A percentile compares a stretch with the other conserved stretches of the same genome.
Evolutionary conservation across 495 filamentous ascomycete genomes (phyloP).

Genomic region (Hypoxylon fragiforme): DNA sequence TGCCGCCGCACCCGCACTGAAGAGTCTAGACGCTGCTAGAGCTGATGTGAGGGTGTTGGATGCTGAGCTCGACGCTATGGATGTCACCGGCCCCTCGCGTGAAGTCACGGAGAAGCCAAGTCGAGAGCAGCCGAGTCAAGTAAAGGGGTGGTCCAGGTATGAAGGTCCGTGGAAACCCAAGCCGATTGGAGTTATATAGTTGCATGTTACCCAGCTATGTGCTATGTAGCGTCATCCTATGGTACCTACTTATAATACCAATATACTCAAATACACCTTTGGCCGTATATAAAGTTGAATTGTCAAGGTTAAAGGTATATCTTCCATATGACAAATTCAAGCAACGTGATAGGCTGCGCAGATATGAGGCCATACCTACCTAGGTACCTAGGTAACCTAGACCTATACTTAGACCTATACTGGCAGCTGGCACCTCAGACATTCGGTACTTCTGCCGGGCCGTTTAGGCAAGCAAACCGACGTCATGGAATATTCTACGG

Average conservation of each 20-base stretch:
- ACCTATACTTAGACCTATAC: neutral
- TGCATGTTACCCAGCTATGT: neutral
- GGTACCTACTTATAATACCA: too few relatives aligned
- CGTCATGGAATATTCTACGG: slow-evolving; percentile 21
- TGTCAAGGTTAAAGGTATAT: neutral
- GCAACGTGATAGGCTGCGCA: slow-evolving; percentile 19
- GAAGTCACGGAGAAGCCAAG: slow-evolving; percentile 9
- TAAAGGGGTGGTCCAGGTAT: slow-evolving; percentile 55
- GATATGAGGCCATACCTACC: too few relatives aligned
- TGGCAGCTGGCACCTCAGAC: slow-evolving; percentile 11
- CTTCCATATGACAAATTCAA: slow-evolving; percentile 20
- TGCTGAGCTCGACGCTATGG: slow-evolving; percentile 23
- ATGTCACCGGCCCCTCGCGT: neutral
- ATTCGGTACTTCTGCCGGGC: slow-evolving; percentile 8
- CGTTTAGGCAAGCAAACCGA: slow-evolving; percentile 5
- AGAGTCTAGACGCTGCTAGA: slow-evolving; percentile 37
- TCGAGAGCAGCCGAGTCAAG: slow-evolving; percentile 12
- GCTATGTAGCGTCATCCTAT: too few relatives aligned
- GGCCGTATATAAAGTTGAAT: neutral
- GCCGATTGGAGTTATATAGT: slow-evolving; percentile 61
- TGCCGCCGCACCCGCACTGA: slow-evolving; percentile 1
- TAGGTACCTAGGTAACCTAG: too few relatives aligned
- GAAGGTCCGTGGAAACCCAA: slow-evolving; percentile 61
- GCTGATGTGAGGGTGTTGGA: slow-evolving; percentile 34
- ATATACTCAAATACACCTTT: too few relatives aligned